These are phyloP conservation scores for Pythium brassicae DNA, from an alignment of 352 stramenopile genomes.

Conservation along the genomic window DNA sequence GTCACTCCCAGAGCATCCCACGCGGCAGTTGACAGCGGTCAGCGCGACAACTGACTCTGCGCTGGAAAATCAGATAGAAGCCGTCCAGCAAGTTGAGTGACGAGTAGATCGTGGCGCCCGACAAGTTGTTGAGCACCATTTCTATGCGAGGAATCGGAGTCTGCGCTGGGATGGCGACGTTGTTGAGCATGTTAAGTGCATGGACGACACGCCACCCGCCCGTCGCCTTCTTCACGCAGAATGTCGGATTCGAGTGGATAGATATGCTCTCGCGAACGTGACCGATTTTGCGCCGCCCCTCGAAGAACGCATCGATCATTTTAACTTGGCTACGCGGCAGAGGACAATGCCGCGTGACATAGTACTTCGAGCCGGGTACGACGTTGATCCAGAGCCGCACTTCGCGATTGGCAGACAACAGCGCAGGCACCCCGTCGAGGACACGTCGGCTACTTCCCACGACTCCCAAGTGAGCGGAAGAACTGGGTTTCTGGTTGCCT, in stretches of 20 bases:
- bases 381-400: conserved; percentile 23
- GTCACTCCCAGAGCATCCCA: conserved; percentile 21
- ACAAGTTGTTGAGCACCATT: conserved; percentile 20
- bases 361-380: conserved; percentile 23
- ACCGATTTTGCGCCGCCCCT: conserved; percentile 3
- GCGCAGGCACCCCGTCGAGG: conserved; percentile 13
- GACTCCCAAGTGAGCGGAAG: neutral
- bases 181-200: conserved; percentile 30
- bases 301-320: conserved; percentile 20
- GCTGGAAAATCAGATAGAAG: conserved; percentile 29
- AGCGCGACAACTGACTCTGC: conserved; percentile 7
- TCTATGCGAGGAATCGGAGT: conserved; percentile 27
- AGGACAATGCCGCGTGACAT: conserved; percentile 21
- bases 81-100: conserved; percentile 22
- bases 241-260: conserved; percentile 14
- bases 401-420: conserved; percentile 11
- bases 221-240: conserved; percentile 26
- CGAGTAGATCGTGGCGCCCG: conserved; percentile 22
- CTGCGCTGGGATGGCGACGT: conserved; percentile 19
- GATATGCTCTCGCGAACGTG: conserved; percentile 18
- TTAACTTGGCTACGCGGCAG: conserved; percentile 21
- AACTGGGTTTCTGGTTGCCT: conserved; percentile 5
- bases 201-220: conserved; percentile 25
- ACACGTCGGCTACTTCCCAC: conserved; percentile 3
- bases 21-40: conserved; percentile 16